Base-by-base conservation (phyloP, 164 flowering plant genomes). In the Vitis labrusca region DNA sequence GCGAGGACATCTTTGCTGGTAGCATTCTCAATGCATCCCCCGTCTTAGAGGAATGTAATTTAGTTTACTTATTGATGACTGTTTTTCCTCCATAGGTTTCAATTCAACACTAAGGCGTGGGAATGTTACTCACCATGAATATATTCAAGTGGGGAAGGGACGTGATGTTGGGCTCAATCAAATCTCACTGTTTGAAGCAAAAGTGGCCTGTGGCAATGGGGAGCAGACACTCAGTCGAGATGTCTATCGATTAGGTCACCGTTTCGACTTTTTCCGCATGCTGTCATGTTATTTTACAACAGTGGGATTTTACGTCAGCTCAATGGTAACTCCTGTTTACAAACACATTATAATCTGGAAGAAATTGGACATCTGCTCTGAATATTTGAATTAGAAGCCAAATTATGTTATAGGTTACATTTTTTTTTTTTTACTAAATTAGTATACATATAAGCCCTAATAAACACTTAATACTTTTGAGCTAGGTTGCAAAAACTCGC, bases 1-100 rank as follows among this genome's bases (percentile, higher is more conserved):
- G 99, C 64, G 99, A 96, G 78, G 99, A 96, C 71, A 93, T 96
- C 32, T 95, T 95, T 84, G 97, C 99, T 54, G 99, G 99, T 93
- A 85, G 10, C 27, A 16, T 48, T 56, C 65, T 73, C 55, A 54
- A 57, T 29, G 6, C 17, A 32, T 64, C 57, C 52, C 8, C 0
- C 52, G 69, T 64, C 15, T 3, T n/a, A 23, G 29, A 2, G 10
- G 53, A 9, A 50, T 63, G 27, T 2, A 10, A 12, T 60, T 54
- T 71, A 9, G 29, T 67, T 52, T 64, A 15, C 16, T 68, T 70
- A 47, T 56, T 30, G 11, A 23, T 55, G 5, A 17, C 13, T 61
- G 4, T 64, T 56, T 69, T 55, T 5, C 58, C 55, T 71, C 29
- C 80, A 50, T 65, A 95, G 99, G 99, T 70, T 95, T 95, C 74